phyloP scores from a whole-genome alignment of 78 protist genomes.

The Anaeramoeba flamelloides region DNA sequence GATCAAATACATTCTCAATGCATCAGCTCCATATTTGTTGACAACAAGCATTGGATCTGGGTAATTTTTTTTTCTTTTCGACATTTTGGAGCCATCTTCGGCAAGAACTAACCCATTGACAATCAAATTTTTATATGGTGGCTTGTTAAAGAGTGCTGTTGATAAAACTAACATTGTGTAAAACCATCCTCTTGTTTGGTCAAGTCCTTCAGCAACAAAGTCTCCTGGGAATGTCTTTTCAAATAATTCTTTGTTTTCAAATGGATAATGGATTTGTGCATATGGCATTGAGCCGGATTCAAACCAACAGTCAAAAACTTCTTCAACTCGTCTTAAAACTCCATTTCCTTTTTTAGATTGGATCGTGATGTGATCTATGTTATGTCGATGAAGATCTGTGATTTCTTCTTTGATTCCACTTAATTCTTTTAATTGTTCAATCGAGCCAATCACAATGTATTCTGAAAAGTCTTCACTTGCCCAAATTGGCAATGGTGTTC shows the following conservation, averaged over 20 bases:
- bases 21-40: slow-evolving; percentile 87
- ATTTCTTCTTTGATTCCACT: slow-evolving; percentile 46
- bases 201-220: slow-evolving; percentile 96
- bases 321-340: slow-evolving; percentile 58
- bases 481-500: slow-evolving; percentile 99
- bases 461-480: slow-evolving; percentile 63
- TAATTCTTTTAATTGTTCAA: slow-evolving; percentile 64
- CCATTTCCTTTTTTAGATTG: too few species aligned
- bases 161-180: slow-evolving; percentile 95
- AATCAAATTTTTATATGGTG: slow-evolving; percentile 89
- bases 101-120: slow-evolving; percentile 97
- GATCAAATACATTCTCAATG: slow-evolving; percentile 86
- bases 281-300: slow-evolving; percentile 77
- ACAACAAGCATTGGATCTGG: slow-evolving; percentile 76
- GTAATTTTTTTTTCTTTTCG: slow-evolving; percentile 89
- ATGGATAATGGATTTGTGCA: slow-evolving; percentile 82
- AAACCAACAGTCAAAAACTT: slow-evolving; percentile 99
- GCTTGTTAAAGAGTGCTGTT: slow-evolving; percentile 84
- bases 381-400: slow-evolving; percentile 54
- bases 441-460: slow-evolving; percentile 51
- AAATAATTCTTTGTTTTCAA: slow-evolving; percentile 82
- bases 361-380: slow-evolving; percentile 78
- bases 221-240: slow-evolving; percentile 93
- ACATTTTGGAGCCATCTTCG: slow-evolving; percentile 84
- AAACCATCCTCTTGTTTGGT: slow-evolving; percentile 96